Conservation (phyloP, 2,329 filamentous ascomycete genomes). For the Penicillium hordei region DNA sequence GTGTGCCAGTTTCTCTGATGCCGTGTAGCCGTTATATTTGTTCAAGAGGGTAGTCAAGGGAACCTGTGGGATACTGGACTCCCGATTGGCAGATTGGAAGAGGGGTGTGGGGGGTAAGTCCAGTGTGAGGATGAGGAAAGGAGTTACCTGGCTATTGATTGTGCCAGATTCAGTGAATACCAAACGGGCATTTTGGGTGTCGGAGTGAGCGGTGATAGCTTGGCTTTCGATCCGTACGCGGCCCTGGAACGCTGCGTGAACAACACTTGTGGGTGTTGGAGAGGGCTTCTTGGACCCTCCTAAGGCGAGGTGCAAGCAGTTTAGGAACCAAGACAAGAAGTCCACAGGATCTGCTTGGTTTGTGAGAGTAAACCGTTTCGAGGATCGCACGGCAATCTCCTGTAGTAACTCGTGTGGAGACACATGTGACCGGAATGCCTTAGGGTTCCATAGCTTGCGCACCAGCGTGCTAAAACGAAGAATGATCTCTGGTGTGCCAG, state of each 20-base stretch:
- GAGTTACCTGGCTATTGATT: conserved; percentile 72
- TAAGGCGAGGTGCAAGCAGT: conserved; percentile 87
- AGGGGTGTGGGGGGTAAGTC: conserved; percentile 89
- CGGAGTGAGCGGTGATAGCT: conserved; percentile 85
- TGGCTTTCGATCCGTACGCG: conserved; percentile 90
- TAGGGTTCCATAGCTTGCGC: conserved; percentile 96
- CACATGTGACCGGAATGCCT: conserved; percentile 93
- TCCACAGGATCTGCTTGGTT: conserved; percentile 93
- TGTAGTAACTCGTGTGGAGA: conserved; percentile 96
- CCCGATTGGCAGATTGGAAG: conserved; percentile 91
- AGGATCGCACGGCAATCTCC: conserved; percentile 85
- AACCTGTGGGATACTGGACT: conserved; percentile 83
- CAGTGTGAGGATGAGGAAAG: conserved; percentile 88
- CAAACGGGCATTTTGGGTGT: conserved; percentile 74
- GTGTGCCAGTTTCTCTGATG: conserved; percentile 85
- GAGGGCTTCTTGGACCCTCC: conserved; percentile 86
- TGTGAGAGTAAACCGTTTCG: conserved; percentile 88
- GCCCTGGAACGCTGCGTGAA: conserved; percentile 93
- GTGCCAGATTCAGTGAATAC: conserved; percentile 88
- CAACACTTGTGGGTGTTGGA: conserved; percentile 64
- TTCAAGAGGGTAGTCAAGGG: conserved; percentile 77
- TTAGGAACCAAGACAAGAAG: conserved; percentile 95
- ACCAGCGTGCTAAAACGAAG: conserved; percentile 86
- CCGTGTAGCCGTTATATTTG: conserved; percentile 87
- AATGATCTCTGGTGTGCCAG: conserved; percentile 71